phyloP scores from a whole-genome alignment of 2,329 filamentous ascomycete genomes.

The Cladosporium sp. region DNA sequence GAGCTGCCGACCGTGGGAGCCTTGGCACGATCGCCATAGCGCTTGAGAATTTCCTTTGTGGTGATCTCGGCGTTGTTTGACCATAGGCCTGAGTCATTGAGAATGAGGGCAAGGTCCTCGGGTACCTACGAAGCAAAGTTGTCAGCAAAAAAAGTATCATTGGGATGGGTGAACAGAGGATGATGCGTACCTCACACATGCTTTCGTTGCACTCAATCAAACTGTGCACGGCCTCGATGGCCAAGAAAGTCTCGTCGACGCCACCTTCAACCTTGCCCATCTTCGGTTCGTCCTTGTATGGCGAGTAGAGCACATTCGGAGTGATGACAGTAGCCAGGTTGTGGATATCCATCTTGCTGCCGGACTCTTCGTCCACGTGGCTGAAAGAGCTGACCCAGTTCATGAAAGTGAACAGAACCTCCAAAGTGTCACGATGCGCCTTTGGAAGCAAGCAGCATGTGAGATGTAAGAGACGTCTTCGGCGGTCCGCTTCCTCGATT shows the following conservation, averaged over 20 bases:
- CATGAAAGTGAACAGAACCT: conserved; percentile 91
- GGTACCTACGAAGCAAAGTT: conserved; percentile 62
- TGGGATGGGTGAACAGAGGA: background rate
- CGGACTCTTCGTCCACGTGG: conserved; percentile 92
- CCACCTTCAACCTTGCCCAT: conserved; percentile 27
- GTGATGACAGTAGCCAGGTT: conserved; percentile 97
- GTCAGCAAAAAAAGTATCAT: background rate
- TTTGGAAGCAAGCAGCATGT: conserved; percentile 92
- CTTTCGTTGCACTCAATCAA: conserved; percentile 91
- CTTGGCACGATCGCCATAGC: conserved; percentile 79
- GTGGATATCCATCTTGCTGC: conserved; percentile 98
- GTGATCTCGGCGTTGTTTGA: conserved; percentile 81
- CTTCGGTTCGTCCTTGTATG: conserved; percentile 44
- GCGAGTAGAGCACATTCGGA: conserved; percentile 73
- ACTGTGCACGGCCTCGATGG: conserved; percentile 87
- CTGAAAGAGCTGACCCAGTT: conserved; percentile 98
- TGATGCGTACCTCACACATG: conserved; percentile 84
- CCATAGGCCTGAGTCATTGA: conserved; percentile 79
- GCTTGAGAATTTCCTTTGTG: conserved; percentile 93
- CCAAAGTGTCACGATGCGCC: conserved; percentile 84
- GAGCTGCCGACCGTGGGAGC: conserved; percentile 48
- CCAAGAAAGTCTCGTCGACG: conserved; percentile 80
- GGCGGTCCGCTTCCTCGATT: conserved; percentile 74
- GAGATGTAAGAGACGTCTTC: conserved; percentile 81
- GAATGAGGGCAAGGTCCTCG: conserved; percentile 79